Base-by-base conservation (phyloP, 2,329 filamentous ascomycete genomes). In the Fusarium acutatum region DNA sequence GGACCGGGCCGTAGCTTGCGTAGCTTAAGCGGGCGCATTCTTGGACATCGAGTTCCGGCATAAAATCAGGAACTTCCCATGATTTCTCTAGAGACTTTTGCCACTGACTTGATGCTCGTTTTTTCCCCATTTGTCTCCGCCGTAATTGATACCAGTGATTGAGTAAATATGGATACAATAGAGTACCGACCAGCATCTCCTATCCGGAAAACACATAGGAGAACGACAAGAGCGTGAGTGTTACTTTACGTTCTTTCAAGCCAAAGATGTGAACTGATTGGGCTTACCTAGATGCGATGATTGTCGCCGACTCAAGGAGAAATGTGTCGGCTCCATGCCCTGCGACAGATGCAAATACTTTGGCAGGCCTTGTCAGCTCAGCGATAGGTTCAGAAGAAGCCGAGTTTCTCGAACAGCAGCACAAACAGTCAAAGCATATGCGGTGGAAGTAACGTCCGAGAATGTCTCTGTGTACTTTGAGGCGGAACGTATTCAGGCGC, bases 221-320 rank as follows among this genome's bases (percentile, higher is more conserved):
- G 63, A 20, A 57, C 46, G 22, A 56, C 56, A 8, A 53, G 47
- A 57, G 69, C 50, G 67, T 74, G 40, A 40, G 63, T 24, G 7
- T 18, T 18, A 7, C 11, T 15, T 9, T 20, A 5, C 14, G 11
- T 12, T 26, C 14, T 15, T 26, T 9, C 8, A 35, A n/a, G 6
- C 15, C 15, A 49, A 14, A 49, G 12, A 18, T 28, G 5, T n/a
- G 24, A 18, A n/a, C 7, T 26, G 24, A 49, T 35, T 37, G 10
- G 8, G n/a, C 40, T 3, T 7, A 1, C 11, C 12, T 37, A 77
- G 75, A 24, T 77, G 75, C 28, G 71, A 76, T 26, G 53, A 72
- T 34, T 77, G 75, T 13, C 64, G 74, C 13, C 64, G 67, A 26
- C 70, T 77, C 11, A 74, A 74, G 20, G 67, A 77, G 58, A 77